A percentile compares a stretch with the other conserved stretches of the same genome.
These are phyloP conservation scores for Pleurotus tuoliensis DNA, from an alignment of 768 basidiomycete genomes.

Conservation along the genomic window DNA sequence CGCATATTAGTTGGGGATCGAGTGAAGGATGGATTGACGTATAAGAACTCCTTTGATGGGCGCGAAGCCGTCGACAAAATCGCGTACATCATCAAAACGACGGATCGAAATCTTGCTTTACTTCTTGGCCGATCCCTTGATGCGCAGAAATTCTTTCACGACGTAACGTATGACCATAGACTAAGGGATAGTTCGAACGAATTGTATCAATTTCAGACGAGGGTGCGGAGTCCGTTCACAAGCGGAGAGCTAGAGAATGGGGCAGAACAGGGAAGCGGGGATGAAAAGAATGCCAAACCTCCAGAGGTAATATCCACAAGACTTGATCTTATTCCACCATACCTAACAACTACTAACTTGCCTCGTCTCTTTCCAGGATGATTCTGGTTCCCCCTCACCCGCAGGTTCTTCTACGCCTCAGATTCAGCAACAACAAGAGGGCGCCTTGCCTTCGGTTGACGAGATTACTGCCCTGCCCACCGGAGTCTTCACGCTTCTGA, in stretches of 20 bases:
- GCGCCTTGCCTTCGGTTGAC: conserved; percentile 33
- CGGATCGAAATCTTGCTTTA: conserved; percentile 92
- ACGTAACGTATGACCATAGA: conserved; percentile 98
- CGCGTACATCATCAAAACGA: conserved; percentile 97
- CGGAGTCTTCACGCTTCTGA: conserved; percentile 94
- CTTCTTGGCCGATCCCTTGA: conserved; percentile 94
- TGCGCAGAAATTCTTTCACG: conserved; percentile 98
- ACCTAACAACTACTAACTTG: not conserved
- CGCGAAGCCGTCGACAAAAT: conserved; percentile 97
- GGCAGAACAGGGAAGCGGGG: conserved; percentile 26
- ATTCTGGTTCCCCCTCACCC: conserved; percentile 24
- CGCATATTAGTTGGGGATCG: conserved; percentile 75
- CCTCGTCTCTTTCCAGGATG: conserved; percentile 18
- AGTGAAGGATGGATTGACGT: conserved; percentile 92
- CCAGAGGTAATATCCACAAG: not conserved
- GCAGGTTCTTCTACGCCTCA: conserved; percentile 13
- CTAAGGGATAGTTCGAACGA: conserved; percentile 84
- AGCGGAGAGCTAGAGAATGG: conserved; percentile 59
- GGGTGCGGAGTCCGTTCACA: conserved; percentile 80
- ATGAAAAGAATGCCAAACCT: conserved; percentile 11
- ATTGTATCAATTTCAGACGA: conserved; percentile 89
- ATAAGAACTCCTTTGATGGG: conserved; percentile 95
- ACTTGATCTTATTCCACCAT: conserved; percentile 6
- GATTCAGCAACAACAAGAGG: conserved; percentile 10
- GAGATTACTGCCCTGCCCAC: conserved; percentile 69